These are phyloP conservation scores for Yarrowia hollandica DNA, from an alignment of 805 yeast genomes.

Conservation along the genomic window DNA sequence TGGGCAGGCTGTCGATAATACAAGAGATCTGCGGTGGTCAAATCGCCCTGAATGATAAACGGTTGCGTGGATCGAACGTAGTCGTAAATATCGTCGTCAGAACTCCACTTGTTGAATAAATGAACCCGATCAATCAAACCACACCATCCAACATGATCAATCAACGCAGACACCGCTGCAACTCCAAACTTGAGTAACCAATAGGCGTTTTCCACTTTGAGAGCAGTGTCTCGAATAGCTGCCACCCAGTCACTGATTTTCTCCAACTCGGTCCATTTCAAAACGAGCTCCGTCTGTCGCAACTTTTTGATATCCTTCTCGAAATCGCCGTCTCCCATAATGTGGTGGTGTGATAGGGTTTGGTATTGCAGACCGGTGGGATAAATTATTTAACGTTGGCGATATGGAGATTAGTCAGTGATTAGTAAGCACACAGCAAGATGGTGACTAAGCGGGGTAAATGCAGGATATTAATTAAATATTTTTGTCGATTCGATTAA, in stretches of 20 bases:
- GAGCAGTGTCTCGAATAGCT: constrained; percentile 10
- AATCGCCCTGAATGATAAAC: constrained; percentile 17
- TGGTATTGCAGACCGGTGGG: too few species aligned
- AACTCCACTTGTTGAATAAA: constrained; percentile 23
- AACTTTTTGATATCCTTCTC: constrained; percentile 21
- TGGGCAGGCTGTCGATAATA: constrained; percentile 18
- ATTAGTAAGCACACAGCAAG: background rate
- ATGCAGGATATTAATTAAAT: too few species aligned
- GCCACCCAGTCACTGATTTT: constrained; percentile 19
- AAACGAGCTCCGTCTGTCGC: background rate
- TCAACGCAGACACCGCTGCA: constrained; percentile 3
- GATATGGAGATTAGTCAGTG: background rate
- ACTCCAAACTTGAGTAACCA: constrained; percentile 28
- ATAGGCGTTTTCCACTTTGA: constrained; percentile 16
- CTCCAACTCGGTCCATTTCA: constrained; percentile 18
- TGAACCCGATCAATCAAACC: constrained; percentile 17
- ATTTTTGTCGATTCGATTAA: too few species aligned
- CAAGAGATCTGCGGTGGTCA: background rate
- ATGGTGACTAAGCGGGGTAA: too few species aligned
- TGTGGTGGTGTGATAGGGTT: background rate
- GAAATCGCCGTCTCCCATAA: constrained; percentile 21
- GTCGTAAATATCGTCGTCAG: constrained; percentile 21
- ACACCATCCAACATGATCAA: constrained; percentile 20
- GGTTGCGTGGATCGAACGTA: constrained; percentile 13
- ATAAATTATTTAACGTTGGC: too few species aligned